phyloP scores from a whole-genome alignment of 129 eudicot species.

The Rutidosis leptorrhynchoides region DNA sequence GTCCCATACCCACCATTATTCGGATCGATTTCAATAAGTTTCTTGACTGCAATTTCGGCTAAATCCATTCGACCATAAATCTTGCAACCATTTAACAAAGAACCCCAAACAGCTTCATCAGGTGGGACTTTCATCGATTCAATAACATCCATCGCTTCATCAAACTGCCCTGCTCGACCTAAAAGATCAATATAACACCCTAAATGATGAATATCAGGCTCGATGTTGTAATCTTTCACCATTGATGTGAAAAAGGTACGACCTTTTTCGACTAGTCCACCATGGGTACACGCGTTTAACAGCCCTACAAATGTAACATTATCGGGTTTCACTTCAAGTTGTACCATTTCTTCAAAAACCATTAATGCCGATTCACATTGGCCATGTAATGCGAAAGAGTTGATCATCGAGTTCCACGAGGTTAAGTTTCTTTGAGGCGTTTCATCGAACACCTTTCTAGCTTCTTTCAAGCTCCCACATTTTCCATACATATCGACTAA shows the following conservation, averaged over 20 bases:
- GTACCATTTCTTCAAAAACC: conserved; percentile 55
- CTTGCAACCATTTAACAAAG: conserved; percentile 79
- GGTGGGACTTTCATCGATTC: conserved; percentile 57
- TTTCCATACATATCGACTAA: conserved; percentile 83
- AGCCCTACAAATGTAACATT: conserved; percentile 63
- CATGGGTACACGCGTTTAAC: conserved; percentile 76
- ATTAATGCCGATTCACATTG: conserved; percentile 46
- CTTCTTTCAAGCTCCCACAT: conserved; percentile 71
- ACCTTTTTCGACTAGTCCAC: conserved; percentile 72
- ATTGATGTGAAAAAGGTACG: conserved; percentile 52
- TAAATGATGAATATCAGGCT: conserved; percentile 75
- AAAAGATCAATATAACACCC: conserved; percentile 73
- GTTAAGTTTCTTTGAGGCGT: conserved; percentile 43
- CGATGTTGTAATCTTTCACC: conserved; percentile 43
- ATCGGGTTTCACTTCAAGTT: conserved; percentile 47
- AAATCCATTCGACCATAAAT: conserved; percentile 60
- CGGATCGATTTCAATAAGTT: conserved; percentile 58
- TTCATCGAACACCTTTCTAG: conserved; percentile 47
- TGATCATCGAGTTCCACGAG: conserved; percentile 74
- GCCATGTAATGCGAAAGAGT: conserved; percentile 62
- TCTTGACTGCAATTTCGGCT: conserved; percentile 72
- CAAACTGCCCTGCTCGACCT: conserved; percentile 64
- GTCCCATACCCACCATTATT: conserved; percentile 63
- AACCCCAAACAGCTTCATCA: conserved; percentile 84
- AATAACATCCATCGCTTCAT: conserved; percentile 65